Evolutionary conservation across 202 grass and related monocot species (phyloP).

Genomic region (Musa balbisiana): DNA sequence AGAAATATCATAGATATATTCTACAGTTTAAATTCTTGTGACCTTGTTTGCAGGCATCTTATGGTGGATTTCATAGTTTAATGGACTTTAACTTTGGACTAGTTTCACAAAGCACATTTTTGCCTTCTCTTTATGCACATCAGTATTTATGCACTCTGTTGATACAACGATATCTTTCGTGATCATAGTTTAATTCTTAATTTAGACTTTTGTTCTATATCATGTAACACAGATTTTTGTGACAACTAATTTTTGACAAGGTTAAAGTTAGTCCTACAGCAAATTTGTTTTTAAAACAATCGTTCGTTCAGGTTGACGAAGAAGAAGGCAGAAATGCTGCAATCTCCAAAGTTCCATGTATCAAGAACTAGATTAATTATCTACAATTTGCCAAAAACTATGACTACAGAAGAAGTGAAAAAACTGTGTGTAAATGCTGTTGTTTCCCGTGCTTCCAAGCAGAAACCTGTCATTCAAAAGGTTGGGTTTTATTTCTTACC

Average conservation of each 20-base stretch:
- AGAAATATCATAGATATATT: neutral
- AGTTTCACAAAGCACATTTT: neutral
- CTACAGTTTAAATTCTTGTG: neutral
- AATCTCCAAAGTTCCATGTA: conserved; percentile 95
- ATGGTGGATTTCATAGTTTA: neutral
- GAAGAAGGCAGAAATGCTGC: conserved; percentile 85
- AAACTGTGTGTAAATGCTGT: conserved; percentile 91
- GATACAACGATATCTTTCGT: neutral
- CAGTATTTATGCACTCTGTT: neutral
- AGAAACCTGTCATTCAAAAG: conserved; percentile 86
- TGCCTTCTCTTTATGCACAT: neutral
- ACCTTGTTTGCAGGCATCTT: neutral
- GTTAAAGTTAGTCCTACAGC: neutral
- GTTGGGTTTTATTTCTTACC: conserved; percentile 33
- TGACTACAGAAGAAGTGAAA: conserved; percentile 82
- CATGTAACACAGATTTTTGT: neutral
- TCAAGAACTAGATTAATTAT: conserved; percentile 88
- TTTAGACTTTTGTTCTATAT: neutral
- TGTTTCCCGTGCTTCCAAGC: conserved; percentile 66
- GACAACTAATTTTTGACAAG: neutral
- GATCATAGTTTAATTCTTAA: neutral
- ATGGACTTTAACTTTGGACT: neutral
- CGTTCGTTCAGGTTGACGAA: conserved; percentile 42
- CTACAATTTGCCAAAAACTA: conserved; percentile 92
- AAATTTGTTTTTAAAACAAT: conserved; percentile 1